Percentiles rank a stretch among this genome's conserved stretches.
These are phyloP conservation scores for Pseudocercospora crystallina DNA, from an alignment of 2,329 filamentous ascomycete species.

Conservation along the genomic window DNA sequence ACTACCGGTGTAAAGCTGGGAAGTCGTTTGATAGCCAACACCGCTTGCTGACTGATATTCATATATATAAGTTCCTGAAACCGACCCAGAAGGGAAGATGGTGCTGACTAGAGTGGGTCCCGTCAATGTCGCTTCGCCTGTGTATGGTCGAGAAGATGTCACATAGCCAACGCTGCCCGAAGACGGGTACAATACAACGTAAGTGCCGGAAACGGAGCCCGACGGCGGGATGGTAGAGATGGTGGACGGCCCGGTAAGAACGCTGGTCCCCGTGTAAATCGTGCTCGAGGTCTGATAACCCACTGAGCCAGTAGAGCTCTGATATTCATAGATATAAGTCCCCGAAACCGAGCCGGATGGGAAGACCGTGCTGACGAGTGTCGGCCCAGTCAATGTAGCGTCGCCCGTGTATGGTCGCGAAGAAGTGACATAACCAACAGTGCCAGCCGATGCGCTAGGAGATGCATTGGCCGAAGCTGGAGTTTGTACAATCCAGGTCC, in stretches of 20 bases:
- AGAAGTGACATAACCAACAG: conserved; percentile 8
- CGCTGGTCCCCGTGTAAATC: neutral
- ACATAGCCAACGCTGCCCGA: conserved; percentile 2
- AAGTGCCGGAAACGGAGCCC: neutral
- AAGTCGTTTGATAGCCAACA: conserved; percentile 6
- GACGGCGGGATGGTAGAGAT: neutral
- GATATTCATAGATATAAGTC: conserved; percentile 3
- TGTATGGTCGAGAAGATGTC: conserved; percentile 8
- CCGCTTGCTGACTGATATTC: too few species aligned
- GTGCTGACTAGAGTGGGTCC: conserved; percentile 7
- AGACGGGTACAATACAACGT: neutral
- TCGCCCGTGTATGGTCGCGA: conserved; percentile 9
- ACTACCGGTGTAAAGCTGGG: conserved; percentile 4
- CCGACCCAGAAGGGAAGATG: neutral
- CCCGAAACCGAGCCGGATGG: neutral
- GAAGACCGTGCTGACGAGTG: conserved; percentile 3
- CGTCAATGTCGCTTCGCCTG: neutral
- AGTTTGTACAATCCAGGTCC: conserved; percentile 11
- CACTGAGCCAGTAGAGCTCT: neutral
- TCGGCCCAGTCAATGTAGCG: neutral
- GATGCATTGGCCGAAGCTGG: neutral
- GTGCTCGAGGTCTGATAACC: conserved; percentile 6
- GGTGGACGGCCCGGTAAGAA: neutral
- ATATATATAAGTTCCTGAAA: conserved; percentile 4
- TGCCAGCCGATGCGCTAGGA: conserved; percentile 2